Percentiles rank a stretch among this genome's conserved stretches.
These are phyloP conservation scores for Inga oerstediana DNA, from an alignment of 306 rosid species.

Conservation along the genomic window DNA sequence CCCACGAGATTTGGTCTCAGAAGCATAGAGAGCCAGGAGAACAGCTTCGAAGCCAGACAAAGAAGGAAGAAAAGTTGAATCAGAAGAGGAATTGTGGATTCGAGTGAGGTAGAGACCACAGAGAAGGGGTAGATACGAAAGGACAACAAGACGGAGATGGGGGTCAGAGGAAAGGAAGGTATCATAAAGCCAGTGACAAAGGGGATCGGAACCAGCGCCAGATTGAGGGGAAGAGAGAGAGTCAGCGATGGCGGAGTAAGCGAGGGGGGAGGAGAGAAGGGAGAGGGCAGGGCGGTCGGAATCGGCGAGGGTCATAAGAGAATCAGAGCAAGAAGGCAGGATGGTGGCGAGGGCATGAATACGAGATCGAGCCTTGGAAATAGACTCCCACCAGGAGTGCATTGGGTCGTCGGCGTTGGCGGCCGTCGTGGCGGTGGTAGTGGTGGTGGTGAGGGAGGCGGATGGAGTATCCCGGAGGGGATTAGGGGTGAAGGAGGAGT, in stretches of 20 bases:
- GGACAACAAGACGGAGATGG: slow-evolving; percentile 84
- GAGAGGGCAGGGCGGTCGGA: slow-evolving; percentile 98
- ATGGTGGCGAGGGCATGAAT: slow-evolving; percentile 78
- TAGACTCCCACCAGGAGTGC: slow-evolving; percentile 92
- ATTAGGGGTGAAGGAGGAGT: slow-evolving; percentile 22
- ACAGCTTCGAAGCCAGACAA: slow-evolving; percentile 96
- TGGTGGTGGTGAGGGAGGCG: slow-evolving; percentile 25
- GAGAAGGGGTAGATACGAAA: slow-evolving; percentile 88
- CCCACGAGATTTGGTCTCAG: slow-evolving; percentile 75
- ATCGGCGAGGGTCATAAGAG: slow-evolving; percentile 78
- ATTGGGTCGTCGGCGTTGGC: slow-evolving; percentile 55
- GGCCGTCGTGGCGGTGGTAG: background rate
- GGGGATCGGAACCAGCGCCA: slow-evolving; percentile 86
- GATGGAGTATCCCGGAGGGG: slow-evolving; percentile 8
- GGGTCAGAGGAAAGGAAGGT: slow-evolving; percentile 88
- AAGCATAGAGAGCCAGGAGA: slow-evolving; percentile 80
- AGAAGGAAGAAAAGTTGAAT: slow-evolving; percentile 59
- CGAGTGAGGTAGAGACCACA: slow-evolving; percentile 82
- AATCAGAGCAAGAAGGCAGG: slow-evolving; percentile 45
- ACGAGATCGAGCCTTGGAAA: slow-evolving; percentile 90
- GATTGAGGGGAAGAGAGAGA: slow-evolving; percentile 54
- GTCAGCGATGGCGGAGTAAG: slow-evolving; percentile 61
- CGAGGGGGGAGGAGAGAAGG: slow-evolving; percentile 73
- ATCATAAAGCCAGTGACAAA: slow-evolving; percentile 97
- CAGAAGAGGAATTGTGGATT: slow-evolving; percentile 57